These are phyloP conservation scores for Leptoxyphium fumago DNA, from an alignment of 2,329 filamentous ascomycete genomes.

Conservation along the genomic window DNA sequence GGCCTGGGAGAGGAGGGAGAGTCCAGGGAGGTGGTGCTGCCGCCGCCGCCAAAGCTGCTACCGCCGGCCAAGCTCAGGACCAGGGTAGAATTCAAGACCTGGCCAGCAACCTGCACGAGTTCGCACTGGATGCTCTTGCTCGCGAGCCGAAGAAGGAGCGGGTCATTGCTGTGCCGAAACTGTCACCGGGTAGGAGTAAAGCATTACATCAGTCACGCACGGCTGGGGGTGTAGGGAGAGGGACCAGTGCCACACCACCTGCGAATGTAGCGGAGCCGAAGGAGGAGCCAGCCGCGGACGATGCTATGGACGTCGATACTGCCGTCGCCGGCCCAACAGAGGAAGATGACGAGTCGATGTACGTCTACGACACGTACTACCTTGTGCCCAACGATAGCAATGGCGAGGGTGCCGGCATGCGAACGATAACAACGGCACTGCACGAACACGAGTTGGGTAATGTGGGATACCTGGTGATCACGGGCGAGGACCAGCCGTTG, in stretches of 20 bases:
- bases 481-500: slow-evolving; percentile 36
- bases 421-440: slow-evolving; percentile 11
- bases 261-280: neutral
- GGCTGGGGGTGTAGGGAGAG: neutral
- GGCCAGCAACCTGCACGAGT: slow-evolving; percentile 14
- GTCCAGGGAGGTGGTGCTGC: neutral
- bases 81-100: slow-evolving; percentile 7
- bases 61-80: neutral
- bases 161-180: slow-evolving; percentile 13
- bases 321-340: slow-evolving; percentile 14
- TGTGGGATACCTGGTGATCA: slow-evolving; percentile 35
- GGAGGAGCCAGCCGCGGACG: neutral
- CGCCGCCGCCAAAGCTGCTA: neutral
- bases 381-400: slow-evolving; percentile 23
- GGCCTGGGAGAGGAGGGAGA: neutral
- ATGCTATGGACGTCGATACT: neutral
- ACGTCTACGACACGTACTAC: slow-evolving; percentile 48
- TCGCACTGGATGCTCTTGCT: slow-evolving; percentile 13
- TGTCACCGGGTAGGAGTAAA: slow-evolving; percentile 13
- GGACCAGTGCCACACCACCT: neutral
- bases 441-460: slow-evolving; percentile 13
- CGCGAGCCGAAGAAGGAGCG: slow-evolving; percentile 9
- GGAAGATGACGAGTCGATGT: slow-evolving; percentile 37
- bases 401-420: slow-evolving; percentile 8
- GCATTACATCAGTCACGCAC: slow-evolving; percentile 11